Evolutionary conservation across 805 yeast genomes (phyloP), one percentile per base, ranked within the genome.

Genomic region (Saccharomycopsis sp.): DNA sequence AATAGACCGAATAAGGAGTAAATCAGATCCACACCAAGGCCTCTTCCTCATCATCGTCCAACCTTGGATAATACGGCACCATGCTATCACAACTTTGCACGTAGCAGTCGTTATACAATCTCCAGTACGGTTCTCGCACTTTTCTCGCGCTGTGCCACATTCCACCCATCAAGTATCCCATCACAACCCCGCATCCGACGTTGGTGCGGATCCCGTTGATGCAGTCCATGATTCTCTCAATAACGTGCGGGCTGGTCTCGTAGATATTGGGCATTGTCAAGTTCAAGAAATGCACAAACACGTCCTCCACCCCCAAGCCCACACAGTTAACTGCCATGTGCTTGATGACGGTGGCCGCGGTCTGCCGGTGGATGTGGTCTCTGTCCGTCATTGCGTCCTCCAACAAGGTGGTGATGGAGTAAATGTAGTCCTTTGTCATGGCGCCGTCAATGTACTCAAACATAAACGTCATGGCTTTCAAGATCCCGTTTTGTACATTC

Each of bases 181-280:
- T 56, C 41, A 81, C 65, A 1, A 76, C 53, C 0, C 95, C 96
- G 4, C 73, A 68, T 0, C 99, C 99, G 10, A 88, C 57, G 0
- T 80, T 80, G 34, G 69, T 63, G 26, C 89, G 65, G 20, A 86
- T 55, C 2, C 84, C 80, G 45, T 82, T 87, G 20, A 92, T 64
- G 40, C 88, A 81, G 41, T 86, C 96, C 35, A 83, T 48, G 1
- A 92, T 77, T 49, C 97, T 73, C 7, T 65, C 69, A 42, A 88
- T 87, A 10, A 88, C 96, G 59, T 92, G 99, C 0, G 97, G 97
- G 0, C 96, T 87, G 0, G 95, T 83, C 58, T 89, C 99, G 56
- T 75, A 87, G 2, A 92, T 66, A 56, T 92, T 92, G 2, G 99
- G 98, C 60, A 87, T 61, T 16, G 92, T 59, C 38, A 88, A 65